Evolutionary conservation across 805 yeast species (phyloP).

Genomic region (Candida stauntonica): DNA sequence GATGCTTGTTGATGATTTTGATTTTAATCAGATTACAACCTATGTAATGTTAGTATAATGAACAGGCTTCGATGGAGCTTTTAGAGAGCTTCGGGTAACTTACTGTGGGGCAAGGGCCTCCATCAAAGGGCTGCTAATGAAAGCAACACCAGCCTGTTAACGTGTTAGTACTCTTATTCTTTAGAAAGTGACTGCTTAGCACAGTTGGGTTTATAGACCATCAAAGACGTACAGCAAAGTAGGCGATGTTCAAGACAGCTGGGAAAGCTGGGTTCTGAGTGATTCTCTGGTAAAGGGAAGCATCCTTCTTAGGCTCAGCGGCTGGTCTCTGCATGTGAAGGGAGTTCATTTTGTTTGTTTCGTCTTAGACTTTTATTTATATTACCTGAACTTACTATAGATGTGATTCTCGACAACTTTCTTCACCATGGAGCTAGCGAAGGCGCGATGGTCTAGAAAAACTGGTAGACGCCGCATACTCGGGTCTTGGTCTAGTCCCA

Average conservation of each 20-base stretch:
- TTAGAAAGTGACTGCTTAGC: no score
- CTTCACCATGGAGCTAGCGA: no score
- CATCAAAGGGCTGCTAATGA: slow-evolving; percentile 76
- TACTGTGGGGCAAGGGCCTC: slow-evolving; percentile 77
- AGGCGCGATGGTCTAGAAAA: no score
- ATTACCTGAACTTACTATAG: no score
- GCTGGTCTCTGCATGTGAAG: slow-evolving; percentile 21
- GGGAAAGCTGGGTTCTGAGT: slow-evolving; percentile 63
- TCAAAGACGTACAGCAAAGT: slow-evolving; percentile 44
- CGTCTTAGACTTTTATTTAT: background rate
- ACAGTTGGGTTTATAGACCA: background rate
- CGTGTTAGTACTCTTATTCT: no score
- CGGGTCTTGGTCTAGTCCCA: no score
- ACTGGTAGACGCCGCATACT: no score
- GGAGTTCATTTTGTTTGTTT: slow-evolving; percentile 13
- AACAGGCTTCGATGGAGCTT: background rate
- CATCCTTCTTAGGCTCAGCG: slow-evolving; percentile 25
- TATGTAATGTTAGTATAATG: background rate
- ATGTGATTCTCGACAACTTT: background rate
- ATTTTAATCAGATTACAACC: slow-evolving; percentile 9
- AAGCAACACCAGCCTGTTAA: slow-evolving; percentile 58
- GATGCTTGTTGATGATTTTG: no score
- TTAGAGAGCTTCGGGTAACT: slow-evolving; percentile 2
- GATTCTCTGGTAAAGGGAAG: slow-evolving; percentile 42
- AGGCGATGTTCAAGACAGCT: slow-evolving; percentile 54